Conservation (phyloP, 2,329 filamentous ascomycete species). For the Colletotrichum melonis region DNA sequence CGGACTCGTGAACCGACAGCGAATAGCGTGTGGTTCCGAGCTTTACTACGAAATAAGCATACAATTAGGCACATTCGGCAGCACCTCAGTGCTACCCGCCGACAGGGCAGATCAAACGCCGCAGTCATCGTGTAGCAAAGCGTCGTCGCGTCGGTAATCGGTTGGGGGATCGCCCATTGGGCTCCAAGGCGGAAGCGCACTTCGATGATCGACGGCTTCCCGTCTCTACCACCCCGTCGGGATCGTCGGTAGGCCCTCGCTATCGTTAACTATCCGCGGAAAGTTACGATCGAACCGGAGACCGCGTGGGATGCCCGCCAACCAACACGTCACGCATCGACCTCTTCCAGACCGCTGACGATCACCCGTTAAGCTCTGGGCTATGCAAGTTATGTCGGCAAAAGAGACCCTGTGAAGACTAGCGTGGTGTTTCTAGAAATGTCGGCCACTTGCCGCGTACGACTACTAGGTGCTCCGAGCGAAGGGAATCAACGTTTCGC, state of each 20-base stretch:
- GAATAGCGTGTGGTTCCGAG: neutral
- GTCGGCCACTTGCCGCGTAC: neutral
- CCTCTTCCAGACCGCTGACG: neutral
- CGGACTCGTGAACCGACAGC: neutral
- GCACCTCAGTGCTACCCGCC: neutral
- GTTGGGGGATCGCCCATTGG: neutral
- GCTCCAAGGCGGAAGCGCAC: neutral
- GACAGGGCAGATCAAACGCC: neutral
- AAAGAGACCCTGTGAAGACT: neutral
- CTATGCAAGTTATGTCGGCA: neutral
- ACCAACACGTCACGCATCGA: neutral
- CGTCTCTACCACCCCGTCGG: slow-evolving; percentile 7
- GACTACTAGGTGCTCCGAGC: neutral
- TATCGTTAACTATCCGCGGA: neutral
- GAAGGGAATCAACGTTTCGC: neutral
- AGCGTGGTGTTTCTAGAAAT: slow-evolving; percentile 10
- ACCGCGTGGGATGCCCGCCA: neutral
- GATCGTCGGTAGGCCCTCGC: neutral
- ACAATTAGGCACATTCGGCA: neutral
- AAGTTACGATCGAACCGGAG: neutral
- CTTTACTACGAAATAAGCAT: neutral
- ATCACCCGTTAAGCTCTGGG: slow-evolving; percentile 3
- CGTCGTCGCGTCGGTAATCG: neutral
- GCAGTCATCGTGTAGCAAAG: neutral
- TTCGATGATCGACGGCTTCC: slow-evolving; percentile 25